Base-by-base conservation (phyloP, 768 basidiomycete genomes). In the Boletus rubroflammeus region DNA sequence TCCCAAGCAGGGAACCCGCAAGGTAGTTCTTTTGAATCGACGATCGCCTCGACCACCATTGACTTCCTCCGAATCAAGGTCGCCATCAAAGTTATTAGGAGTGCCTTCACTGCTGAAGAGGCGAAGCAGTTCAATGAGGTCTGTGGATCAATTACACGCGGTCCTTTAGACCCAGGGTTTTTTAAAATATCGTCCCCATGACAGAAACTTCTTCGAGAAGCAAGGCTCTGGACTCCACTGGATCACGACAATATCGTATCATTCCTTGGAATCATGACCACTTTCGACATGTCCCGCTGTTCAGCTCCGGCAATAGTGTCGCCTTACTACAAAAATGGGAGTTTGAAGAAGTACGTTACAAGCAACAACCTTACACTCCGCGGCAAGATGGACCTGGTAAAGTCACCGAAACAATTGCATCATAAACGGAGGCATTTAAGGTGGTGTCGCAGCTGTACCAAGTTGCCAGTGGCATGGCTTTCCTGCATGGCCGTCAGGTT, bases 131-230 rank as follows among this genome's bases (percentile, higher is more conserved):
- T 66, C 29, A 66, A 62, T 13, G 51, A 61, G 47, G 66, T 67
- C 35, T 21, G 66, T 54, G 5, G 8, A 17, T 32, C 6, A 2
- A 43, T 38, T 19, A 14, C 11, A 35, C 11, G 21, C 14, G 14
- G n/a, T 13, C 8, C 17, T 34, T 21, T 4, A 13, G 50, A 14
- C 39, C 8, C 8, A 29, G 21, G 23, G 13, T 39, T 43, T n/a
- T 29, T 10, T 10, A 32, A 35, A n/a, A 5, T 5, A 14, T 15
- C 36, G 21, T 35, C 29, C 1, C 10, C 19, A 23, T 31, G 14
- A 23, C 46, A 70, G 69, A 67, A 67, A 59, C 58, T 70, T 23
- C 43, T 58, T 17, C 62, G 67, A 42, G 67, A 68, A 56, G 67
- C 58, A 39, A 64, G 62, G 38, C 56, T 69, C 19, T 69, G 67